phyloP scores from a whole-genome alignment of 176 grass and related monocot genomes.

The Raddia distichophylla region DNA sequence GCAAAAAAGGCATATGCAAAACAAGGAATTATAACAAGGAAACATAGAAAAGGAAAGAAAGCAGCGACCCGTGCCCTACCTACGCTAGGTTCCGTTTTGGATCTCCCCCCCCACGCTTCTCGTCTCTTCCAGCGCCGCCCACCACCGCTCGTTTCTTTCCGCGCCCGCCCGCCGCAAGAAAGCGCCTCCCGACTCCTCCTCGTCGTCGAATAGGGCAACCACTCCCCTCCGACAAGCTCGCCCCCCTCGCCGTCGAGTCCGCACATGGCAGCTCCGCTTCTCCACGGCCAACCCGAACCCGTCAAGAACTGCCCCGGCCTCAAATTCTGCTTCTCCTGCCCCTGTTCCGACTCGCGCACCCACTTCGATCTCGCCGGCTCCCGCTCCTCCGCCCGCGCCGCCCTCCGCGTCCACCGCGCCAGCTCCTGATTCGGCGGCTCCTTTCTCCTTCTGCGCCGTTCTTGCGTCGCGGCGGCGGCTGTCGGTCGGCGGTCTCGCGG shows the following conservation, averaged over 20 bases:
- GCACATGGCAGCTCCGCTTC: conserved; percentile 61
- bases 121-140: conserved; percentile 44
- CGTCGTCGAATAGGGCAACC: background rate
- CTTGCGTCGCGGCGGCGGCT: background rate
- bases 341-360: conserved; percentile 30
- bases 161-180: background rate
- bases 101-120: background rate
- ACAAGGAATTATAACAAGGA: background rate
- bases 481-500: background rate
- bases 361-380: conserved; percentile 33
- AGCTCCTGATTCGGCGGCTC: conserved; percentile 47
- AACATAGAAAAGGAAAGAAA: background rate
- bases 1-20: background rate
- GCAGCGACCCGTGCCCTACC: conserved; percentile 34
- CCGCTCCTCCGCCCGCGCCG: background rate
- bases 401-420: conserved; percentile 43
- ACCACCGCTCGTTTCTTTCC: conserved; percentile 47
- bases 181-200: background rate
- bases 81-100: conserved; percentile 14
- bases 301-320: conserved; percentile 44
- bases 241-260: conserved; percentile 14
- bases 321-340: conserved; percentile 45
- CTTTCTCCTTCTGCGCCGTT: background rate
- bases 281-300: conserved; percentile 42
- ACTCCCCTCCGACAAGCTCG: conserved; percentile 5